These are phyloP conservation scores for Imleria badia DNA, from an alignment of 768 basidiomycete species.

Conservation along the genomic window DNA sequence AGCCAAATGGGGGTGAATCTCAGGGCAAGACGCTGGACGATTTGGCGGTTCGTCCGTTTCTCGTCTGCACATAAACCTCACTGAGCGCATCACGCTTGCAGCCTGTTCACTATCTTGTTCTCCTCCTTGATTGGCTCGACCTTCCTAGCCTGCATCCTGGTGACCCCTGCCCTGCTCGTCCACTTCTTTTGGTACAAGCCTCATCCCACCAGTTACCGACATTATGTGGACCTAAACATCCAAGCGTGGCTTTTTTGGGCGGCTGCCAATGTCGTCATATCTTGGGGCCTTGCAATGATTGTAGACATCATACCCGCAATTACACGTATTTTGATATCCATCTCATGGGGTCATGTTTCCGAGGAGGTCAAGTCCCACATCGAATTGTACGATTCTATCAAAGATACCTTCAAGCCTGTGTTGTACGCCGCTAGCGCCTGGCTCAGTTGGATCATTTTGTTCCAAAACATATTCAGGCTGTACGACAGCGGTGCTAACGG, in stretches of 20 bases:
- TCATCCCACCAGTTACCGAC: conserved; percentile 52
- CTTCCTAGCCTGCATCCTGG: conserved; percentile 60
- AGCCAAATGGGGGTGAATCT: conserved; percentile 54
- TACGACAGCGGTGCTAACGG: conserved; percentile 40
- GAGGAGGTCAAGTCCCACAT: conserved; percentile 64
- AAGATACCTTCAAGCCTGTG: conserved; percentile 67
- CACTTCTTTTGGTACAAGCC: conserved; percentile 72
- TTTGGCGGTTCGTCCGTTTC: conserved; percentile 47
- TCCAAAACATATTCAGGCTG: conserved; percentile 61
- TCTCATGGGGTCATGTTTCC: conserved; percentile 74
- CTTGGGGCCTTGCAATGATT: conserved; percentile 75
- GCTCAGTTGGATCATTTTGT: conserved; percentile 76
- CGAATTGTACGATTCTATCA: conserved; percentile 69
- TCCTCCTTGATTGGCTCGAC: conserved; percentile 73
- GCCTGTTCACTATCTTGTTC: conserved; percentile 60
- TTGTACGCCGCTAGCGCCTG: conserved; percentile 71
- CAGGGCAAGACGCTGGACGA: conserved; percentile 46
- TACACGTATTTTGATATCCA: conserved; percentile 49
- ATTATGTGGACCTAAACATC: conserved; percentile 62
- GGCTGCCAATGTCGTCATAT: conserved; percentile 72
- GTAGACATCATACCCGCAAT: conserved; percentile 66
- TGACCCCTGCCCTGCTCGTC: conserved; percentile 60
- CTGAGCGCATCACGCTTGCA: conserved; percentile 24
- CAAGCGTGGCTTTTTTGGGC: conserved; percentile 84
- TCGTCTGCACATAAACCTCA: background rate